These are phyloP conservation scores for Polytrichum formosum DNA, from an alignment of 225 moss, liverwort and hornwort genomes.

Conservation along the genomic window DNA sequence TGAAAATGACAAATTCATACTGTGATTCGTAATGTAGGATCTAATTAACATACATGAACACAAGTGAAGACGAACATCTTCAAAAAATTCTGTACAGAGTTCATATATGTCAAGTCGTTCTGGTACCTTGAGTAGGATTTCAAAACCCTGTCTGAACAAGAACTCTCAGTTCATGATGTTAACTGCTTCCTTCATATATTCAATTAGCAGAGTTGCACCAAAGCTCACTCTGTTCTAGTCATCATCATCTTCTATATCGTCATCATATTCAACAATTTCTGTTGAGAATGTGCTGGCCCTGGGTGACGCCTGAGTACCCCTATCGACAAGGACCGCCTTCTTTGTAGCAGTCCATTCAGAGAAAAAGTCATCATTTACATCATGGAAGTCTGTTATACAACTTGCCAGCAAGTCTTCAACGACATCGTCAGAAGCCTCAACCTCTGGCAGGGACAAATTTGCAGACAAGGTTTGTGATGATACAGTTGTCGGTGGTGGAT, in stretches of 20 bases:
- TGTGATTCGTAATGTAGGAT: too few species aligned
- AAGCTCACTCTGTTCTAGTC: constrained; percentile 3
- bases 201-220: too few species aligned
- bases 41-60: too few species aligned
- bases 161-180: too few species aligned
- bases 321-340: constrained; percentile 22
- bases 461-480: constrained; percentile 13
- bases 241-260: constrained; percentile 32
- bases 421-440: constrained; percentile 35
- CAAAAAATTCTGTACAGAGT: too few species aligned
- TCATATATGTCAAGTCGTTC: too few species aligned
- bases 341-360: constrained; percentile 2
- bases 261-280: constrained; percentile 9
- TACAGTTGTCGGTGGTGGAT: constrained; percentile 1
- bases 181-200: too few species aligned
- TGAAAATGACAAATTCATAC: too few species aligned
- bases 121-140: too few species aligned
- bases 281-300: neutral
- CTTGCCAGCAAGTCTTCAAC: constrained; percentile 33
- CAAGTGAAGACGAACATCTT: too few species aligned
- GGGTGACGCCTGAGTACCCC: constrained; percentile 8
- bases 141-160: too few species aligned
- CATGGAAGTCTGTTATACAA: constrained; percentile 53
- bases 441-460: constrained; percentile 23
- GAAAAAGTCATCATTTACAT: constrained; percentile 22